Conservation (phyloP, 805 yeast genomes). For the Hemisphaericaspora nanyangensis region DNA sequence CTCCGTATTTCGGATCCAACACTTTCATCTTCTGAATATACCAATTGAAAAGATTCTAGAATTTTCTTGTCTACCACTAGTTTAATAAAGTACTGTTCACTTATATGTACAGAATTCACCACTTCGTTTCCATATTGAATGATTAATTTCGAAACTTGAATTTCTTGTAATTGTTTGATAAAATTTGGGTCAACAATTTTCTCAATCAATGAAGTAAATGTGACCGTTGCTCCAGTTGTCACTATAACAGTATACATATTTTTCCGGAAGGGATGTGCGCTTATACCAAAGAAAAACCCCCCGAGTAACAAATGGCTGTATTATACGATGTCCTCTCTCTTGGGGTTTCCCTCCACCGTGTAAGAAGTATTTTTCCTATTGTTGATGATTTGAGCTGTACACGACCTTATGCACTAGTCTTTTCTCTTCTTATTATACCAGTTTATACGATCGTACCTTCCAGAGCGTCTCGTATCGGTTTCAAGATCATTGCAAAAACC, state of each 20-base stretch:
- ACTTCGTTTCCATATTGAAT: slow-evolving; percentile 35
- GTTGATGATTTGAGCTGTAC: no score
- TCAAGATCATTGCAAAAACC: no score
- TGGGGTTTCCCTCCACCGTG: no score
- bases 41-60: slow-evolving; percentile 1
- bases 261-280: no score
- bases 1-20: neutral
- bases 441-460: no score
- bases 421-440: no score
- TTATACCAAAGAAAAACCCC: no score
- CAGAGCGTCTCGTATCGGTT: no score
- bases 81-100: slow-evolving; percentile 19
- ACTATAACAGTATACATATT: slow-evolving; percentile 39
- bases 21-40: neutral
- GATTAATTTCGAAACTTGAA: slow-evolving; percentile 30
- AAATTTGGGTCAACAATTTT: slow-evolving; percentile 35
- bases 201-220: slow-evolving; percentile 60
- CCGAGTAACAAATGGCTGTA: no score
- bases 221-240: slow-evolving; percentile 90
- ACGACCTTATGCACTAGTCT: no score
- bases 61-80: slow-evolving; percentile 12
- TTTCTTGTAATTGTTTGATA: slow-evolving; percentile 24
- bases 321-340: no score
- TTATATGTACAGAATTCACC: slow-evolving; percentile 15
- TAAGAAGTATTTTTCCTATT: no score